A percentile compares a stretch with the other conserved stretches of the same genome.
Conservation (phyloP, 108 stramenopile species). For the Nannochloropsis oceanica region DNA sequence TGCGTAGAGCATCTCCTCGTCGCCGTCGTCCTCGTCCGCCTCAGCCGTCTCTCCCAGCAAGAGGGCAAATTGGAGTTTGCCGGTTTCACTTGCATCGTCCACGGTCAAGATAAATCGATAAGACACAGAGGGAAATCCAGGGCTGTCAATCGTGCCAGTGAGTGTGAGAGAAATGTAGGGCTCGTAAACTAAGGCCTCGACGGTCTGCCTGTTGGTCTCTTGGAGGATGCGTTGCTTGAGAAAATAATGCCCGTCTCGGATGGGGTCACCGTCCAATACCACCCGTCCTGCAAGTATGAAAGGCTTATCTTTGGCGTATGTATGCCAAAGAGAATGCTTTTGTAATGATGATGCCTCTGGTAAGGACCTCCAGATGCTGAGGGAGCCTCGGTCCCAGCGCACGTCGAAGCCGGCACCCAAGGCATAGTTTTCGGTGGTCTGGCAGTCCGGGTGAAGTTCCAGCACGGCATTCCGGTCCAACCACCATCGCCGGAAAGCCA, state of each 20-base stretch:
- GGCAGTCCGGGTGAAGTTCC: not conserved
- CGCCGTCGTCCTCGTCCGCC: not conserved
- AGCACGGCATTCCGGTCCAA: not conserved
- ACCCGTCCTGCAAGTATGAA: not conserved
- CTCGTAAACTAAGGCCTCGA: not conserved
- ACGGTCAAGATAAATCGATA: not conserved
- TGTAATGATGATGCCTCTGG: not conserved
- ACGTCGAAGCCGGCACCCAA: not conserved
- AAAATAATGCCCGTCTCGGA: not conserved
- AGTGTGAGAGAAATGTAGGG: not conserved
- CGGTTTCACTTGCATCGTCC: not conserved
- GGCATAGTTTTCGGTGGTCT: not conserved
- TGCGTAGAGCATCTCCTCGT: not conserved
- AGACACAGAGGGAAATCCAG: not conserved
- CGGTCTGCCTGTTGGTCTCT: not conserved
- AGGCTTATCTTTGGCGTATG: not conserved
- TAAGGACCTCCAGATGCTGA: not conserved
- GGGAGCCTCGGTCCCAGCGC: not conserved
- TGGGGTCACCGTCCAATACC: not conserved
- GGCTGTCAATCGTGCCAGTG: not conserved
- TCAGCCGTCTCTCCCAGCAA: not conserved
- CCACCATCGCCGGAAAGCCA: not conserved
- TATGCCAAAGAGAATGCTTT: not conserved
- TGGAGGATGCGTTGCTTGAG: not conserved
- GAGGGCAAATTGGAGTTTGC: not conserved